Base-by-base conservation (phyloP, 73 alveolate genomes). In the Paramecium bursaria region DNA sequence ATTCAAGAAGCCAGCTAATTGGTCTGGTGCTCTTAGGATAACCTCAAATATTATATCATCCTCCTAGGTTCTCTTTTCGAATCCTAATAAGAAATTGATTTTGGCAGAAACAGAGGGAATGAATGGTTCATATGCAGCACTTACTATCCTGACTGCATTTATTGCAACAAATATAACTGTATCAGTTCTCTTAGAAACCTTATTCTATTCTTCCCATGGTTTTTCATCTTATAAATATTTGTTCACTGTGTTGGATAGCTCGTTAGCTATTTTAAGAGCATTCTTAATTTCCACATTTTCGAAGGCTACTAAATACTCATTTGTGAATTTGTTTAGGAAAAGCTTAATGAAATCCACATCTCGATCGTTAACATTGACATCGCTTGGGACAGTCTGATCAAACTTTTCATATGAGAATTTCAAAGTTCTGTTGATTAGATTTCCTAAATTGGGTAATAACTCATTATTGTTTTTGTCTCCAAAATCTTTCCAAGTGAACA, bases 41-140 rank as follows among this genome's bases (percentile, higher is more conserved):
- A 85, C 74, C 57, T 89, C 96, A 46, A 92, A 79, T 25, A 94
- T 74, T 27, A 61, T 86, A 74, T 95, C 95, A 39, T 94, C 95
- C 25, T 74, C 61, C 73, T 88, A 95, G 48, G 92, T 95, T 89
- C 96, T 91, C 74, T 82, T 73, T 29, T 75, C 60, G 1, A 91
- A 53, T 73, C 91, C 91, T 80, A 95, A 73, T 85, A 87, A 86
- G 85, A 92, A 96, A 85, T 97, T 92, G 79, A 95, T 93, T 86
- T 97, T 97, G 46, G 99, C 99, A 54, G 97, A 91, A 75, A 97
- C 92, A 46, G 97, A 75, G 23, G 99, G 99, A 90, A 97, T 94
- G 86, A 91, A 97, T 27, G 99, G 99, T 87, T 97, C 99, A 6
- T 94, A 74, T 2, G 91, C 44, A 73, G 95, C 92, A 42, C 94